A percentile compares a stretch with the other conserved stretches of the same genome.
Conservation (phyloP, 2,329 filamentous ascomycete genomes). For the Paramyrothecium roridum region DNA sequence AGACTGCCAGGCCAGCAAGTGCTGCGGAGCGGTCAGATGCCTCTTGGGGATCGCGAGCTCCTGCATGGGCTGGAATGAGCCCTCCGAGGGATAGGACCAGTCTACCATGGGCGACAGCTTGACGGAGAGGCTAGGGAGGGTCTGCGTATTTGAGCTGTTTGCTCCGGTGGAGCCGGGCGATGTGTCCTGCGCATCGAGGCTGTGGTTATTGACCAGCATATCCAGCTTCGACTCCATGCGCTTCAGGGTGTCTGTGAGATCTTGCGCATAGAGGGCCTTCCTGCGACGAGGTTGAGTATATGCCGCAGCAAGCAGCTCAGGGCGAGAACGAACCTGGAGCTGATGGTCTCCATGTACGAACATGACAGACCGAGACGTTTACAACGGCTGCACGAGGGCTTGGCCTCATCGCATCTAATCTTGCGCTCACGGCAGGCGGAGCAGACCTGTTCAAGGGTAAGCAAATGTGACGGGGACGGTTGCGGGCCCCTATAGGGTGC, state of each 20-base stretch:
- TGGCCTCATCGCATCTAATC: slow-evolving; percentile 12
- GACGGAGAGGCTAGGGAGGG: neutral
- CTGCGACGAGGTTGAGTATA: neutral
- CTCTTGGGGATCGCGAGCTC: slow-evolving; percentile 8
- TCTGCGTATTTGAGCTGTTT: neutral
- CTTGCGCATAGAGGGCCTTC: slow-evolving; percentile 4
- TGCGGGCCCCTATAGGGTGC: no score
- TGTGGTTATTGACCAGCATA: neutral
- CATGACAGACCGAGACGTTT: slow-evolving; percentile 5
- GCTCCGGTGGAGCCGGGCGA: neutral
- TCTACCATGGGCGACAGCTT: neutral
- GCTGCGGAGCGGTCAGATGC: slow-evolving; percentile 9
- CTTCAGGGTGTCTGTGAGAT: slow-evolving; percentile 4
- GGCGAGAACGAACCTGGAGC: neutral
- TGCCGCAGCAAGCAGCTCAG: neutral
- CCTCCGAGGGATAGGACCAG: neutral
- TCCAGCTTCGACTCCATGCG: slow-evolving; percentile 12
- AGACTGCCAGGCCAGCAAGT: slow-evolving; percentile 11
- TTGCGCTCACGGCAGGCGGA: slow-evolving; percentile 12
- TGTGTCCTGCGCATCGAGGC: neutral
- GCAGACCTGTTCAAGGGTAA: slow-evolving; percentile 6
- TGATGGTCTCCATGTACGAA: slow-evolving; percentile 10
- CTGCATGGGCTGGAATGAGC: neutral
- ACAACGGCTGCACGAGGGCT: slow-evolving; percentile 10
- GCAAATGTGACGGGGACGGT: no score